Evolutionary conservation across 129 eudicot species (phyloP), one percentile per base, ranked within the genome.

Genomic region (Erigeron canadensis): DNA sequence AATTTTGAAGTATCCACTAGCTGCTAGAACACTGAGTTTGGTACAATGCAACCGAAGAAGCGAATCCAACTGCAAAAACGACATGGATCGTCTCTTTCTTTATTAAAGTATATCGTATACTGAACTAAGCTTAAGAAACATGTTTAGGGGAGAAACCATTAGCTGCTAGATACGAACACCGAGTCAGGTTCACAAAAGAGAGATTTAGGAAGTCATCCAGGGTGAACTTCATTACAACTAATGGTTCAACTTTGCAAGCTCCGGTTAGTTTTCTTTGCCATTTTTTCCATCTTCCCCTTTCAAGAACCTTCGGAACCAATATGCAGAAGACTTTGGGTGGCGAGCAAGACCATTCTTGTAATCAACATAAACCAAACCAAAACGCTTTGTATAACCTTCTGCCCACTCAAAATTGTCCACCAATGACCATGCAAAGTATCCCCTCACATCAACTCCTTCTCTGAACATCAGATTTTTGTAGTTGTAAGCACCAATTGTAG

Each of bases 371-470:
- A 84, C 54, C 79, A 89, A 61, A 50, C 96, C 94, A 13, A 90
- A 90, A 6, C 96, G 82, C 67, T 82, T 87, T 51, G 96, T 90
- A 63, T 87, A 87, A 22, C 96, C 96, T 21, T 59, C 50, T n/a
- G 21, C 62, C 97, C 97, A 90, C 80, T 90, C 97, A 62, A 87
- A 90, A 86, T 90, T 87, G 78, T 90, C 95, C 74, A 90, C 79
- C 63, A 90, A 70, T 7, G 97, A 90, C 97, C 97, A 91, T 8
- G 95, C 91, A 76, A 91, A 91, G 74, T 85, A 91, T 16, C 97
- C 95, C 62, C 79, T 82, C 53, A 91, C 86, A 67, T 87, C 78
- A 19, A 59, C 81, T 16, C 96, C 94, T 3, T 87, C 88, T 82
- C 96, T 87, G 80, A 64, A 51, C 44, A 76, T 4, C 40, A 71